Evolutionary conservation across 305 asterid species (phyloP).

Genomic region (Caryopteris hybrid): DNA sequence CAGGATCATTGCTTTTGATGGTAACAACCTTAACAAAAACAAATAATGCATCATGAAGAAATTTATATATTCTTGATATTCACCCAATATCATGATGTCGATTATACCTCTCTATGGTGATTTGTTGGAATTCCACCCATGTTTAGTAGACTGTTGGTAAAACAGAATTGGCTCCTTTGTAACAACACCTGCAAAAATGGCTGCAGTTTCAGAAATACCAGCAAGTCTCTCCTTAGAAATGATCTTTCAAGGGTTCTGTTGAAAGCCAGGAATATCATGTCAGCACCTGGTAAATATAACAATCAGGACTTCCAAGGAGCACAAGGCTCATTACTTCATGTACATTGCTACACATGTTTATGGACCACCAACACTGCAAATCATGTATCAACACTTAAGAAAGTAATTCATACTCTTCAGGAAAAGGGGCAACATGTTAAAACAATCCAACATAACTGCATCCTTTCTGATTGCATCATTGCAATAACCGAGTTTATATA

Average conservation of each 20-base stretch:
- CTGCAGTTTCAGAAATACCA: conserved; percentile 98
- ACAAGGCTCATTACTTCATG: conserved; percentile 1
- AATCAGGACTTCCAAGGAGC: conserved; percentile 8
- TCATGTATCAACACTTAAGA: not conserved
- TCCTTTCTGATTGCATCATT: not conserved
- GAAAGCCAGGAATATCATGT: conserved; percentile 3
- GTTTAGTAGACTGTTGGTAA: conserved; percentile 97
- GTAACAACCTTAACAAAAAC: conserved; percentile 66
- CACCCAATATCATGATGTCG: not conserved
- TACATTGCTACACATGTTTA: not conserved
- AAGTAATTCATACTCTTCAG: not conserved
- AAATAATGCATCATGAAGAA: conserved; percentile 13
- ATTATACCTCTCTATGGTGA: conserved; percentile 87
- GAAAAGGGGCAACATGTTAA: not conserved
- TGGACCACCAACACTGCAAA: not conserved
- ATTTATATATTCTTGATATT: not conserved
- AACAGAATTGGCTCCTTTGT: conserved; percentile 98
- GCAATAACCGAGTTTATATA: not conserved
- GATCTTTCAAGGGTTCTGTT: conserved; percentile 90
- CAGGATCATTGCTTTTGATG: conserved; percentile 71
- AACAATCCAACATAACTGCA: not conserved
- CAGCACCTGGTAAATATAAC: conserved; percentile 7
- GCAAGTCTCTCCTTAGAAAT: conserved; percentile 99
- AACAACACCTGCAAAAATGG: conserved; percentile 97
- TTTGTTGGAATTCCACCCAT: conserved; percentile 99